Evolutionary conservation across 2,329 filamentous ascomycete species (phyloP).

Genomic region (Pseudocercospora fijiensis): DNA sequence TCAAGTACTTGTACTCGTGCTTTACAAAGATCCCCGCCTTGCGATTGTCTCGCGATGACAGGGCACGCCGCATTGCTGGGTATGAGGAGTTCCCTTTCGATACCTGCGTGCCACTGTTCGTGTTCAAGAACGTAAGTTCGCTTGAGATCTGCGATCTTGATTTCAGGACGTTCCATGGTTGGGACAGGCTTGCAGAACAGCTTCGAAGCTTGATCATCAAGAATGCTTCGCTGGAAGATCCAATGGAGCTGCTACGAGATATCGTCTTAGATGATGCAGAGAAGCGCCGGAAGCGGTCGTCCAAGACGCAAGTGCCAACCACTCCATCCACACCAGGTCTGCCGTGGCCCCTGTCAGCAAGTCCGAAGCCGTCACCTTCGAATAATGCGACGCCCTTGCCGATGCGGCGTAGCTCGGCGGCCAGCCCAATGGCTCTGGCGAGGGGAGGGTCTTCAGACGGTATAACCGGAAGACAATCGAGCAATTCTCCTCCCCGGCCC

Average conservation of each 20-base stretch:
- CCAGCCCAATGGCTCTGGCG: conserved; percentile 53
- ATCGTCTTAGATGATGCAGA: conserved; percentile 97
- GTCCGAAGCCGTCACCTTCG: conserved; percentile 30
- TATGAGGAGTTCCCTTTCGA: conserved; percentile 99
- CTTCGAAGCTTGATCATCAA: conserved; percentile 85
- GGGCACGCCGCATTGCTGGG: conserved; percentile 82
- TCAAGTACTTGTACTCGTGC: conserved; percentile 95
- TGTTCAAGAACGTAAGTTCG: conserved; percentile 94
- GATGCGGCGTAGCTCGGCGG: conserved; percentile 48
- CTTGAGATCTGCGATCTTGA: conserved; percentile 94
- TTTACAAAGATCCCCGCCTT: conserved; percentile 98
- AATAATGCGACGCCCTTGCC: conserved; percentile 59
- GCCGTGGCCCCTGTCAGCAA: conserved; percentile 54
- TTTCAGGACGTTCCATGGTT: conserved; percentile 94
- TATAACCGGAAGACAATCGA: conserved; percentile 58
- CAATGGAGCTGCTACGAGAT: conserved; percentile 82
- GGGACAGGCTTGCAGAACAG: conserved; percentile 91
- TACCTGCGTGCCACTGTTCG: conserved; percentile 91
- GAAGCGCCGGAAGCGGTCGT: conserved; percentile 75
- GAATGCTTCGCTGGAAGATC: conserved; percentile 83
- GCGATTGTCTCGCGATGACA: conserved; percentile 86
- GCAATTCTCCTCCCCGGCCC: conserved; percentile 78
- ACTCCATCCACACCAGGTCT: conserved; percentile 63
- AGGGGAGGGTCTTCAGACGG: conserved; percentile 58
- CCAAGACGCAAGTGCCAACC: conserved; percentile 67